Base-by-base conservation (phyloP, 2,329 filamentous ascomycete genomes). In the Didymella exigua region DNA sequence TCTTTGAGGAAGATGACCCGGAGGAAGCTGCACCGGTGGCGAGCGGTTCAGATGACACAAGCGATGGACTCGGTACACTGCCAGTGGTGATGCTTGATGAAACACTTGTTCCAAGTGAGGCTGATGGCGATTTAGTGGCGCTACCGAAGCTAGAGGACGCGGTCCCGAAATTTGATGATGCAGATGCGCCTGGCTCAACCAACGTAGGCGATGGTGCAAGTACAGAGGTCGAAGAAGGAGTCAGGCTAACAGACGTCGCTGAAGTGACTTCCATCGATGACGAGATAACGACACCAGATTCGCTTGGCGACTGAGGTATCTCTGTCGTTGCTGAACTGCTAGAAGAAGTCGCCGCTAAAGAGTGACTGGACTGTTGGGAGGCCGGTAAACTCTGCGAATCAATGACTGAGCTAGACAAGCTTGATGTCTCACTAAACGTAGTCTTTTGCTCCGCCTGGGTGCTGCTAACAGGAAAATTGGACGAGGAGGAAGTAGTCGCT, bases 1-100 rank as follows among this genome's bases (percentile, higher is more conserved):
- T 33, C 13, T 42, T 23, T 24, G 16, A 8, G 8, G 18, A 19
- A 5, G 24, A 37, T 16, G 10, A 5, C 18, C 5, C 10, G 19
- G 19, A 8, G 11, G 14, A n/a, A 9, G 14, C 14, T n/a, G 14
- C 16, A 45, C 23, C 47, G 13, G 14, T 29, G 10, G 16, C 8
- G 9, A 19, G 16, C 6, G 52, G 46, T 24, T 50, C 52, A n/a
- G 52, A 55, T 3, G 46, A 34, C 16, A 41, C 6, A 6, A 50
- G 27, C 7, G 52, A 50, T 2, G 40, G 18, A 14, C 5, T 18
- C 5, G 34, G 2, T 4, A 14, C 27, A 30, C 46, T 49, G 11
- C 23, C 14, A 23, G 11, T 11, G 1, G 29, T 19, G 18, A 4
- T 10, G 27, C 46, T 49, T 5, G 29, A 26, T 0, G 23, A 5